phyloP scores from a whole-genome alignment of 2,329 filamentous ascomycete genomes.

The Aspergillus latus region DNA sequence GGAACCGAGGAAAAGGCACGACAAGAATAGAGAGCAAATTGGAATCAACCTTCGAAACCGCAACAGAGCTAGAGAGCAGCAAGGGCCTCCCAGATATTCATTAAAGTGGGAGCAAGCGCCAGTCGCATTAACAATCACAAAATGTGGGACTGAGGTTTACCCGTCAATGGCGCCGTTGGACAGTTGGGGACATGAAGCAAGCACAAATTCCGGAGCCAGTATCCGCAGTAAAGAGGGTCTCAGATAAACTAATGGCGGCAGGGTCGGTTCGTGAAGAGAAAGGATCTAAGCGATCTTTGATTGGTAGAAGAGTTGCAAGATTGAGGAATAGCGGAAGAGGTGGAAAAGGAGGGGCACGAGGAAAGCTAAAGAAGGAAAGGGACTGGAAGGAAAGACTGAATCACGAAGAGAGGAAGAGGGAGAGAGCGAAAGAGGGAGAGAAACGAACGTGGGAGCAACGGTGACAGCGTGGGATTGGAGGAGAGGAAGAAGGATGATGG shows the following conservation, averaged over 20 bases:
- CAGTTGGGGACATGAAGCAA: conserved; percentile 1
- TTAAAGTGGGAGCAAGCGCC: conserved; percentile 16
- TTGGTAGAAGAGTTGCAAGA: conserved; percentile 1
- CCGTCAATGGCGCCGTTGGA: conserved; percentile 16
- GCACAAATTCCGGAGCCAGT: conserved; percentile 5
- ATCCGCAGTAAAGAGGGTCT: background rate
- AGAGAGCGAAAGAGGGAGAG: background rate
- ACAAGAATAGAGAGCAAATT: conserved; percentile 11
- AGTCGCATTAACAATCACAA: conserved; percentile 12
- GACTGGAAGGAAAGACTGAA: background rate
- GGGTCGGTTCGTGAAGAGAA: conserved; percentile 1
- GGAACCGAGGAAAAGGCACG: conserved; percentile 7
- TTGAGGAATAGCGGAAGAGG: background rate
- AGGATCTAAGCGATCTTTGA: conserved; percentile 1
- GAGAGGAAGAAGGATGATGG: background rate
- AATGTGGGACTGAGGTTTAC: conserved; percentile 12
- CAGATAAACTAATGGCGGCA: background rate
- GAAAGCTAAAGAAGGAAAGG: no score
- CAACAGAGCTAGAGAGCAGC: conserved; percentile 3
- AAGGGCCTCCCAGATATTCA: conserved; percentile 14
- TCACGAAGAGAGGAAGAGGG: background rate
- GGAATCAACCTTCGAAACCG: conserved; percentile 6
- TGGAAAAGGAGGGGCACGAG: background rate
- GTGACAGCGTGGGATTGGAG: conserved; percentile 1
- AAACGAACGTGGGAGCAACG: background rate